A percentile compares a stretch with the other conserved stretches of the same genome.
Evolutionary conservation across 192 early-diverging fungal species (phyloP).

Genomic region (Coemansia sp.): DNA sequence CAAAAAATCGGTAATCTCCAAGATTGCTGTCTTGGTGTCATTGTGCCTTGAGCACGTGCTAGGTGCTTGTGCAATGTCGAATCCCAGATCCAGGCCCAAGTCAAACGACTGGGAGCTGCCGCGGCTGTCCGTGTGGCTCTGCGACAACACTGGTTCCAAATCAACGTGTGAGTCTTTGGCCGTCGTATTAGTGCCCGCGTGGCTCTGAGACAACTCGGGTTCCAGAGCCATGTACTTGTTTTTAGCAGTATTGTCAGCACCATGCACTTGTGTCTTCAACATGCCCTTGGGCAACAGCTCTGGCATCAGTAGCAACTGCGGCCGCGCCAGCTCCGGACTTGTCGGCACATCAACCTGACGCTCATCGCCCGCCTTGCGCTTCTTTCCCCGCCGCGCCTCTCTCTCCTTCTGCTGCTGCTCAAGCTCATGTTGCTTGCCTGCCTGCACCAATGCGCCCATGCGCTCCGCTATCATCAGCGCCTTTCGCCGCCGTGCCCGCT

Average conservation of each 20-base stretch:
- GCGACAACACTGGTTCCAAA: neutral
- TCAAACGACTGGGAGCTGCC: constrained; percentile 8
- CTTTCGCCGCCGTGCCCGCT: constrained; percentile 15
- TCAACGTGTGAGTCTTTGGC: too few relatives aligned
- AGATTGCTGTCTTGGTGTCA: constrained; percentile 15
- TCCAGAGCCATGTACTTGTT: neutral
- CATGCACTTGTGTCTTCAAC: neutral
- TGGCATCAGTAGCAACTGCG: constrained; percentile 47
- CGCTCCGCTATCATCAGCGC: constrained; percentile 25
- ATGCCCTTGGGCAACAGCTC: constrained; percentile 45
- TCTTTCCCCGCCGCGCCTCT: neutral
- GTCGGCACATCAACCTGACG: neutral
- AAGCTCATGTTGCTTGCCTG: constrained; percentile 8
- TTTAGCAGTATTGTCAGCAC: neutral
- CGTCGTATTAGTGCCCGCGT: neutral
- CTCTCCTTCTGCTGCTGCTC: neutral
- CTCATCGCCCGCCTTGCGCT: constrained; percentile 10
- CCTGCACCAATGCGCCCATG: constrained; percentile 28
- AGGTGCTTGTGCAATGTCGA: constrained; percentile 23
- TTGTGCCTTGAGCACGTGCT: neutral
- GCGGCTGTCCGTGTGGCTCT: constrained; percentile 3
- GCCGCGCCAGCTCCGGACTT: constrained; percentile 23
- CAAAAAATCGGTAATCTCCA: constrained; percentile 42
- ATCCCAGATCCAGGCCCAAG: constrained; percentile 41
- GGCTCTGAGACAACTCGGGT: constrained; percentile 1